These are phyloP conservation scores for Naganishia vaughanmartiniae DNA, from an alignment of 768 basidiomycete species.

Conservation along the genomic window DNA sequence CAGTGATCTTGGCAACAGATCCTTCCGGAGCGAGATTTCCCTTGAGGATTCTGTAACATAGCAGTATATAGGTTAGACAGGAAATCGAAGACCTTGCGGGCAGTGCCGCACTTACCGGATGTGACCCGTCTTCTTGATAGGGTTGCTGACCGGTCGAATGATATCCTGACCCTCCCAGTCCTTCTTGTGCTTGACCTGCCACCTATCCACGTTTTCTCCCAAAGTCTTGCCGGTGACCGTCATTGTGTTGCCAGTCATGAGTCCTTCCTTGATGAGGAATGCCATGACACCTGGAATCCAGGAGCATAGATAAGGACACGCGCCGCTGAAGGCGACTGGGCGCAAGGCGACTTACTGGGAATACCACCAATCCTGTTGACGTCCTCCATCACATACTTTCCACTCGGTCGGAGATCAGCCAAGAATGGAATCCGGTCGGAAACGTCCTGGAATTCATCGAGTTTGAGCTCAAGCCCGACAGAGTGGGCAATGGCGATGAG, in stretches of 20 bases:
- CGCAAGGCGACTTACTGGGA: constrained; percentile 66
- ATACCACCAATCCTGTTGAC: constrained; percentile 93
- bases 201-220: constrained; percentile 82
- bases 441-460: constrained; percentile 91
- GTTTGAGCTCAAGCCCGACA: constrained; percentile 78
- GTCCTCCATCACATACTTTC: constrained; percentile 98
- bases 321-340: background rate
- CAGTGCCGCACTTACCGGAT: constrained; percentile 57
- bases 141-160: constrained; percentile 66
- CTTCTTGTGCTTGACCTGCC: constrained; percentile 56
- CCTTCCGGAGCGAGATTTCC: constrained; percentile 86
- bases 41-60: constrained; percentile 59
- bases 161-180: constrained; percentile 74
- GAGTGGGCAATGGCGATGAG: constrained; percentile 95
- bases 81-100: background rate
- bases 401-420: constrained; percentile 93
- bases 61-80: background rate
- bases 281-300: constrained; percentile 67
- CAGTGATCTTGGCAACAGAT: constrained; percentile 88
- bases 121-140: constrained; percentile 84
- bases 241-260: constrained; percentile 84
- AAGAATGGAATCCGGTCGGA: constrained; percentile 91
- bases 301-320: background rate
- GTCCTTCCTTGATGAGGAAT: constrained; percentile 78
- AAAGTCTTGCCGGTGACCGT: constrained; percentile 91